Percentiles rank a stretch among this genome's conserved stretches.
These are phyloP conservation scores for Ganoderma multipileum DNA, from an alignment of 1,284 basidiomycete species.

Conservation along the genomic window DNA sequence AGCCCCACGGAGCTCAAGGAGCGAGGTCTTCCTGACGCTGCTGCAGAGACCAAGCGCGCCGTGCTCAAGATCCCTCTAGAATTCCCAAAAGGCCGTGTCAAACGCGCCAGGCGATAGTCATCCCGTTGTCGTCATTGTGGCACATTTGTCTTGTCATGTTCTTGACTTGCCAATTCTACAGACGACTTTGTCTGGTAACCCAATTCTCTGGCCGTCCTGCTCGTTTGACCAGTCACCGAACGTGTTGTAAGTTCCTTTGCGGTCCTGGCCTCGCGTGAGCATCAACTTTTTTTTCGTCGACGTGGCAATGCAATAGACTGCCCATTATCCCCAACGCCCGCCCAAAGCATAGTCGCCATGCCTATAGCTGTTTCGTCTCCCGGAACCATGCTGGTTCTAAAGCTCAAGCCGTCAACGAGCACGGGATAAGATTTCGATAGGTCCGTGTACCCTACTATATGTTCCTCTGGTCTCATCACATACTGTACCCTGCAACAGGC, in stretches of 20 bases:
- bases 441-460: neutral
- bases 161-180: constrained; percentile 1
- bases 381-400: neutral
- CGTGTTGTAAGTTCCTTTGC: no score
- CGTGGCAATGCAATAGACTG: neutral
- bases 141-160: neutral
- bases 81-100: constrained; percentile 72
- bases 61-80: constrained; percentile 76
- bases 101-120: constrained; percentile 39
- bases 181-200: neutral
- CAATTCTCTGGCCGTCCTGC: neutral
- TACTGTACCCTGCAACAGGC: neutral
- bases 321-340: neutral
- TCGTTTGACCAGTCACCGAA: no score
- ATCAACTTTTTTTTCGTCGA: no score
- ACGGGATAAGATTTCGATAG: no score
- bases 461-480: neutral
- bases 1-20: constrained; percentile 68
- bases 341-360: no score
- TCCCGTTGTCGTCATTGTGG: neutral
- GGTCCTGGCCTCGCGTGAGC: no score
- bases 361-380: neutral
- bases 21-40: constrained; percentile 68
- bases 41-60: constrained; percentile 69
- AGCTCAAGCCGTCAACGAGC: neutral